These are phyloP conservation scores for Pseudodiploospora longispora DNA, from an alignment of 2,329 filamentous ascomycete species.

Conservation along the genomic window DNA sequence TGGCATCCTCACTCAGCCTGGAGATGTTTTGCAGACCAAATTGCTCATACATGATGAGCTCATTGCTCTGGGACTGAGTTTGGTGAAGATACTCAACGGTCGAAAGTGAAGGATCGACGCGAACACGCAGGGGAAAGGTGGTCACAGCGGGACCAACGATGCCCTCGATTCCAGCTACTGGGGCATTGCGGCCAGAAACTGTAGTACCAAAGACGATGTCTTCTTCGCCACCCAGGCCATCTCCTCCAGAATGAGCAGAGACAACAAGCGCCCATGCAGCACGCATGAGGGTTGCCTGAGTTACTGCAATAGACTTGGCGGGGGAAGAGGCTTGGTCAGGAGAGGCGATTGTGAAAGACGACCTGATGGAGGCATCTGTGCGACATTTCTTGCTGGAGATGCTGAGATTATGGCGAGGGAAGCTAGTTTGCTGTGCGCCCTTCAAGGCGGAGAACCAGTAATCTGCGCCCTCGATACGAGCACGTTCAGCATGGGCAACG, in stretches of 20 bases:
- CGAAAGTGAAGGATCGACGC: too few species aligned
- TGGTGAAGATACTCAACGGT: too few species aligned
- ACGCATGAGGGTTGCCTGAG: neutral
- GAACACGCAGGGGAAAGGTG: slow-evolving; percentile 18
- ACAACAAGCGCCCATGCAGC: neutral
- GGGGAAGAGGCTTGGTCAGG: neutral
- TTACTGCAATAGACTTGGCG: neutral
- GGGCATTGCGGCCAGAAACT: slow-evolving; percentile 16
- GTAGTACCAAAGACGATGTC: slow-evolving; percentile 24
- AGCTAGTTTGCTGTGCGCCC: neutral
- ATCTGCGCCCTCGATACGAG: slow-evolving; percentile 27
- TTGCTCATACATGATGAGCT: neutral
- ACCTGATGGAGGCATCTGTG: too few species aligned
- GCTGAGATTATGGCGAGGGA: neutral
- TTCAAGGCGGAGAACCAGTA: neutral
- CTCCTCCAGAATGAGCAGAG: neutral
- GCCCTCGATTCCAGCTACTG: slow-evolving; percentile 16
- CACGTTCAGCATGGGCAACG: neutral
- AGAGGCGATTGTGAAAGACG: neutral
- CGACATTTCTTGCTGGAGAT: too few species aligned
- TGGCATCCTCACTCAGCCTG: neutral
- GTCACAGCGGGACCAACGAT: slow-evolving; percentile 20
- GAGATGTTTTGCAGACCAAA: neutral
- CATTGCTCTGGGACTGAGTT: too few species aligned
- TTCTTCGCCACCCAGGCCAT: too few species aligned